These are phyloP conservation scores for Liquidambar formosana DNA, from an alignment of 164 flowering plant genomes.

Conservation along the genomic window DNA sequence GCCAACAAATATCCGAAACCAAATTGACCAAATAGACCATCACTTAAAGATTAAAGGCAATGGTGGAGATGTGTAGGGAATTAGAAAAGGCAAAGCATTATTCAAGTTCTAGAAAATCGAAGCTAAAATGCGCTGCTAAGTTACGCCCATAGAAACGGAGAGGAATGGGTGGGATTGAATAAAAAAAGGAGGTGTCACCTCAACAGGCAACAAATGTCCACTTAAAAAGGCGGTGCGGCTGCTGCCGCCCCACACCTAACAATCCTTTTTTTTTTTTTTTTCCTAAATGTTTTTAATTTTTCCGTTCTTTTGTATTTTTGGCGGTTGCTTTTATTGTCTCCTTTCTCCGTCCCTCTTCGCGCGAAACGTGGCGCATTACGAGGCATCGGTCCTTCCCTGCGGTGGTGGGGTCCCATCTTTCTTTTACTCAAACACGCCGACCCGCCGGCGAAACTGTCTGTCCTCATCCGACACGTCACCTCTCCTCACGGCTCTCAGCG, in stretches of 20 bases:
- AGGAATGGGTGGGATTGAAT: no score
- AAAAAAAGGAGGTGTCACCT: slow-evolving; percentile 24
- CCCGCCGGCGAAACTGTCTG: slow-evolving; percentile 27
- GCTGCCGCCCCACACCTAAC: slow-evolving; percentile 28
- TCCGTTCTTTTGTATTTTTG: no score
- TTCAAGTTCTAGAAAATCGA: no score
- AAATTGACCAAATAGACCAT: no score
- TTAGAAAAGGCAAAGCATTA: no score
- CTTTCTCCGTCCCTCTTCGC: background rate
- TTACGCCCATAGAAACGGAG: background rate
- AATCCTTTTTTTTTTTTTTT: background rate
- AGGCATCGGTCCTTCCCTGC: background rate
- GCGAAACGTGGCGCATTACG: slow-evolving; percentile 21
- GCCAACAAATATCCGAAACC: no score
- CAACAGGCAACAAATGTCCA: slow-evolving; percentile 24
- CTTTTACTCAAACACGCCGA: slow-evolving; percentile 18
- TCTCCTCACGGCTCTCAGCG: slow-evolving; percentile 5
- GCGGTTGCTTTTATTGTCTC: slow-evolving; percentile 19
- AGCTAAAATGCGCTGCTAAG: background rate
- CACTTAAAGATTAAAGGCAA: no score
- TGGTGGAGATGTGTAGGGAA: no score
- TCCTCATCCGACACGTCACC: slow-evolving; percentile 24
- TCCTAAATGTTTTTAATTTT: no score
- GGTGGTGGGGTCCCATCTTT: slow-evolving; percentile 1
- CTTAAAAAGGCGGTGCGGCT: slow-evolving; percentile 13